These are phyloP conservation scores for Linnemannia zychae DNA, from an alignment of 192 early-diverging fungal genomes.

Conservation along the genomic window DNA sequence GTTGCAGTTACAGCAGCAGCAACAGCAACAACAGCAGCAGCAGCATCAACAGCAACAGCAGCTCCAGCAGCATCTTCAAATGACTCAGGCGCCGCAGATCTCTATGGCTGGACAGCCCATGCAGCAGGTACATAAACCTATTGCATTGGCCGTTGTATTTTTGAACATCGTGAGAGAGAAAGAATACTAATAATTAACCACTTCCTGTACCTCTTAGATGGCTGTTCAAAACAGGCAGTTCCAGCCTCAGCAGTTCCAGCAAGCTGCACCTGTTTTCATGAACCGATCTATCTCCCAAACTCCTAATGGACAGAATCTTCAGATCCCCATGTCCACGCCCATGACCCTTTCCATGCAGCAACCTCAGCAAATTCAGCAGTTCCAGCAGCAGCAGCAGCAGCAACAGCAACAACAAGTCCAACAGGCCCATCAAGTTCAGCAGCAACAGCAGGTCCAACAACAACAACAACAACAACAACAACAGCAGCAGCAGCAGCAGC, in stretches of 20 bases:
- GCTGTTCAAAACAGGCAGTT: constrained; percentile 28
- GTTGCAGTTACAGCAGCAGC: constrained; percentile 22
- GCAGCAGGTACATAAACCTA: constrained; percentile 18
- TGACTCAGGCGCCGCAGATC: constrained; percentile 18
- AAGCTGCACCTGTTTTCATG: constrained; percentile 21
- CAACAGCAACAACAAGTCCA: constrained; percentile 38
- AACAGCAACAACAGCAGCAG: constrained; percentile 32
- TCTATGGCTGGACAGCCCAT: constrained; percentile 21
- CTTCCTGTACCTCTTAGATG: constrained; percentile 10
- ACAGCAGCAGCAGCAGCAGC: constrained; percentile 13
- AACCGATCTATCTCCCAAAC: constrained; percentile 26
- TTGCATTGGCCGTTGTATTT: neutral
- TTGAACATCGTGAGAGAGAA: neutral
- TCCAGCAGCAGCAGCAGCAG: constrained; percentile 11
- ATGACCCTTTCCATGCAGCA: constrained; percentile 33
- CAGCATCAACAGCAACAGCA: constrained; percentile 31
- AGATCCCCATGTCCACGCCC: constrained; percentile 34
- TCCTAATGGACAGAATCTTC: constrained; percentile 26
- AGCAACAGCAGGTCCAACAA: constrained; percentile 22
- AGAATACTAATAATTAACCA: neutral
- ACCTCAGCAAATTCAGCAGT: constrained; percentile 11
- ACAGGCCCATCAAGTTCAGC: constrained; percentile 5
- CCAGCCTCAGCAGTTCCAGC: constrained; percentile 42
- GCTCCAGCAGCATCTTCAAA: constrained; percentile 19
- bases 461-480: constrained; percentile 25